Evolutionary conservation across 176 grass and related monocot species (phyloP), one percentile per base, ranked within the genome.

Genomic region (Microstegium vimineum): DNA sequence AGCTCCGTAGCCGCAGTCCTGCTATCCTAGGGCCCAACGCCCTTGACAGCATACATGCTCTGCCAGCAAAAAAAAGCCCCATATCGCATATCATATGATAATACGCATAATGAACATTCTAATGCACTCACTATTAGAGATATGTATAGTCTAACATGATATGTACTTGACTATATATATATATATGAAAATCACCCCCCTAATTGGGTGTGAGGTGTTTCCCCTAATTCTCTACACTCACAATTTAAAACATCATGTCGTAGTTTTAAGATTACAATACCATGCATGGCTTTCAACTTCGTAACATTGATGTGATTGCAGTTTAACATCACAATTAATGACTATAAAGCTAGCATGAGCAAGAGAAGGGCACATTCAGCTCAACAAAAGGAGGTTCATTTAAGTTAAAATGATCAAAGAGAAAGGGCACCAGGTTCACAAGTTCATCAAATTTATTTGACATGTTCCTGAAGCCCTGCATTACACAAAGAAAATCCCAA

Each of bases 381-480:
- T 25, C 2, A 69, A 69, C 2, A 40, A 23, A 64, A 8, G 31
- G 16, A 32, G 15, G 30, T 0, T 18, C 32, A 67, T 36, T 60
- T 34, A 71, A 57, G 64, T 78, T 65, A 59, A 76, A 82, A 67
- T 51, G 33, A 81, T 81, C 32, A 83, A 57, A 91, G 62, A 88
- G 47, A 81, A 76, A 38, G 51, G 83, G 12, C 45, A 91, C 90
- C 82, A 90, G 79, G 81, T 88, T 75, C 42, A 92, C 41, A 86
- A 95, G 80, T 57, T 83, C 87, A 78, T 76, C 63, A 72, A 95
- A 84, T 57, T 65, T 90, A 59, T 35, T 85, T 41, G 93, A 90
- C 46, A 95, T 90, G 59, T 83, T 52, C 37, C 61, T 13, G 72
- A 95, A 82, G 38, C 93, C 90, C 90, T 95, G 90, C 68, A 74